Conservation (phyloP, 2,329 filamentous ascomycete genomes). For the Claviceps cyperi region DNA sequence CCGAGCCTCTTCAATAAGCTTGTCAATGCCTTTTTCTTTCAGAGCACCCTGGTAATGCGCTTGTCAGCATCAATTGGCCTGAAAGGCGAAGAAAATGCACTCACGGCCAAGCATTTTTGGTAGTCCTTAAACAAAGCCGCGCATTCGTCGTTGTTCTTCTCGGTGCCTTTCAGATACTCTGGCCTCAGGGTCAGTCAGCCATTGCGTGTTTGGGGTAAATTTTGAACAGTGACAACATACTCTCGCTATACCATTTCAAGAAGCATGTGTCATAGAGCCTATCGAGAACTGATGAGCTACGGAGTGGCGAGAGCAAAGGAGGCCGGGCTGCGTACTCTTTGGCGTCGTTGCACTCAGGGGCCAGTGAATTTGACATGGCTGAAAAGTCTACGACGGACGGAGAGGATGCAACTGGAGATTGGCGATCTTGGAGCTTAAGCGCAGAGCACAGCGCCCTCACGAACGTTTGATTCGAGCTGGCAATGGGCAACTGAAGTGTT, state of each 20-base stretch:
- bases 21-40: constrained; percentile 82
- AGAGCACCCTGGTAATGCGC: constrained; percentile 51
- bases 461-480: background rate
- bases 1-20: constrained; percentile 78
- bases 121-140: constrained; percentile 77
- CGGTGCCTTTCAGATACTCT: constrained; percentile 84
- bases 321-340: constrained; percentile 57
- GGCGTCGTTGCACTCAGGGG: constrained; percentile 85
- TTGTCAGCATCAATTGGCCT: background rate
- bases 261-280: constrained; percentile 97
- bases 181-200: constrained; percentile 5
- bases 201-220: background rate
- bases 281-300: background rate
- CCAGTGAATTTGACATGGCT: constrained; percentile 74
- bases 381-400: background rate
- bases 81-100: background rate
- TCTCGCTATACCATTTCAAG: constrained; percentile 98
- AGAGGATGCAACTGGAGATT: background rate
- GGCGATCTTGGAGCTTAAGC: background rate
- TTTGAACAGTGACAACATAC: constrained; percentile 35
- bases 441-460: background rate
- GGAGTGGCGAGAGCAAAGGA: background rate
- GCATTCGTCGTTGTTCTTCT: constrained; percentile 72
- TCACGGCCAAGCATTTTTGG: constrained; percentile 67
- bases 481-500: background rate